Base-by-base conservation (phyloP, 345 rosid genomes). In the Heritiera littoralis region DNA sequence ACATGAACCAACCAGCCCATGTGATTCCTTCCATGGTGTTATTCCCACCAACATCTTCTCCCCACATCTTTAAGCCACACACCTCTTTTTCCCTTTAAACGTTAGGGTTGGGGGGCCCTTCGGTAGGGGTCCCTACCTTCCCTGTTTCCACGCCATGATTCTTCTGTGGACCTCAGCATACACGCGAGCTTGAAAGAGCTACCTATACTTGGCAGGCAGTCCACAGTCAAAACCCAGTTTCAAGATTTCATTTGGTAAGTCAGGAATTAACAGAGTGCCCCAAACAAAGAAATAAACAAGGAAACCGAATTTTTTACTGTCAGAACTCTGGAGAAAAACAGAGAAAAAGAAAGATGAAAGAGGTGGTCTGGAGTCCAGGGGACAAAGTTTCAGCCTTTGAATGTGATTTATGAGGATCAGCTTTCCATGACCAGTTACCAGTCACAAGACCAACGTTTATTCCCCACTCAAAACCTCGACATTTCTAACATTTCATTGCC, bases 21-120 rank as follows among this genome's bases (percentile, higher is more conserved):
- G 86, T 81, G 87, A 79, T 20, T 72, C 79, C 67, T 41, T 41
- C 6, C 4, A 79, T 75, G 49, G 72, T 72, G 58, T 52, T 66
- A 59, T 74, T 80, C 85, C 83, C 71, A 77, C 77, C 59, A 43
- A 13, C 85, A 77, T 12, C 58, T 60, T 68, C 74, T 78, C 70
- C 66, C 58, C 60, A 0, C 78, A 64, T 77, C 68, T 68, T 74
- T 43, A 65, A 9, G 51, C 82, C 83, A 81, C 80, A 76, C 51
- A 41, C 67, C 64, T 28, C 18, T 43, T 18, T 59, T 23, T 28
- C 66, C 51, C 41, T 49, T 79, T 61, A 40, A 72, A 35, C 28
- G 12, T 51, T 60, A 32, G 11, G 59, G 20, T n/a, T 10, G 78
- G 40, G 18, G 49, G 65, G 35, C 1, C 45, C 45, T 55, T 35